phyloP scores from a whole-genome alignment of 2,329 filamentous ascomycete species.

The Aspergillus tanneri region DNA sequence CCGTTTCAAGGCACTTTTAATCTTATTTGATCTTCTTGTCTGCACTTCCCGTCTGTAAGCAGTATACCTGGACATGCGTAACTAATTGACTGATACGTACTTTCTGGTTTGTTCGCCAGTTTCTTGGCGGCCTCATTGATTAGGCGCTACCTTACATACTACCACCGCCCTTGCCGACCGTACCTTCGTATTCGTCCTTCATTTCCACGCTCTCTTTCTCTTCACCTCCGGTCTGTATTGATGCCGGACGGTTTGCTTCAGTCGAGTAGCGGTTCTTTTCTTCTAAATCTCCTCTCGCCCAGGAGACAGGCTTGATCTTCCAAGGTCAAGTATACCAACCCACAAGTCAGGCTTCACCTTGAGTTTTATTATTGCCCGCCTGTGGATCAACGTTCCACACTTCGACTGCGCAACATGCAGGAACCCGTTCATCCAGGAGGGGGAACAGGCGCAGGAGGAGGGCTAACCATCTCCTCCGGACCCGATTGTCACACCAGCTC shows the following conservation, averaged over 20 bases:
- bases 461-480: constrained; percentile 16
- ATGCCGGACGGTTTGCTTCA: neutral
- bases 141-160: neutral
- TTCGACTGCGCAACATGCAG: constrained; percentile 13
- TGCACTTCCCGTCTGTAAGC: neutral
- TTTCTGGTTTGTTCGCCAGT: no score
- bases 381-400: neutral
- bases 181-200: neutral
- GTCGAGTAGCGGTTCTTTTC: neutral
- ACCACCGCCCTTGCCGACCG: neutral
- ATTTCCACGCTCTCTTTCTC: neutral
- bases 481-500: constrained; percentile 30
- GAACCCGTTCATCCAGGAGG: constrained; percentile 1
- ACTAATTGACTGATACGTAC: neutral
- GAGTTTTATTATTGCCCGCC: neutral
- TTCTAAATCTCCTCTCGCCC: neutral
- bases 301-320: neutral
- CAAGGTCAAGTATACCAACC: neutral
- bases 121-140: neutral
- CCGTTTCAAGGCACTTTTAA: neutral
- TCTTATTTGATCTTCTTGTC: neutral
- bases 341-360: neutral
- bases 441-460: no score
- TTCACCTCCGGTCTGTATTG: neutral
- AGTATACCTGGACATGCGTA: neutral